A percentile compares a stretch with the other conserved stretches of the same genome.
Evolutionary conservation across 176 grass and related monocot genomes (phyloP).

Genomic region (Phoenix dactylifera): DNA sequence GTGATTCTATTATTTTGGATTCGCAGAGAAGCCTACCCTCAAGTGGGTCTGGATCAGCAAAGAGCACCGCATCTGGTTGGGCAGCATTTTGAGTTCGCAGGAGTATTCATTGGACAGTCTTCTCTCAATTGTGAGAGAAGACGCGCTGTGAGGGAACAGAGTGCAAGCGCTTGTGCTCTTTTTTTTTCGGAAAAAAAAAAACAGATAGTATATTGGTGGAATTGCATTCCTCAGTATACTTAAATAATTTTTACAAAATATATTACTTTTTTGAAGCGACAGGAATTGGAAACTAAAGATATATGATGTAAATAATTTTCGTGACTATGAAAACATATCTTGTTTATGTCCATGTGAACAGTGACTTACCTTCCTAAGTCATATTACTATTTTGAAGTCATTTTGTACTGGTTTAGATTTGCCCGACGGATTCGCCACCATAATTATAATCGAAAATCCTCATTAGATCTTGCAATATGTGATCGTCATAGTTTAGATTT

Average conservation of each 20-base stretch:
- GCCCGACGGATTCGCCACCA: no score
- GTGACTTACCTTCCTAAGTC: no score
- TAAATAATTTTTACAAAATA: conserved; percentile 27
- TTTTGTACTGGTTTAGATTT: no score
- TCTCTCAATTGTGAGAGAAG: background rate
- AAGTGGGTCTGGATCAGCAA: conserved; percentile 36
- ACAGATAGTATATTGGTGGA: background rate
- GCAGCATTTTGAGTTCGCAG: conserved; percentile 69
- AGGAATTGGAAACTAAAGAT: no score
- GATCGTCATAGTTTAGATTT: no score
- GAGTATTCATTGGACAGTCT: background rate
- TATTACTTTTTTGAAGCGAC: background rate
- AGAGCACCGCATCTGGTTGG: conserved; percentile 86
- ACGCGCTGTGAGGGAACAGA: background rate
- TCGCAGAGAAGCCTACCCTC: conserved; percentile 73
- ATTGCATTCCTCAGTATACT: conserved; percentile 24
- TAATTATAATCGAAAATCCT: no score
- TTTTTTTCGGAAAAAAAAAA: conserved; percentile 21
- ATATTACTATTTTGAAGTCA: no score
- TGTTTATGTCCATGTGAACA: no score
- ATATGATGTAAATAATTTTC: no score
- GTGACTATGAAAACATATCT: no score
- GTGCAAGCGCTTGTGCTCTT: background rate
- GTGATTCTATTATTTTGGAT: conserved; percentile 14
- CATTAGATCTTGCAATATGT: no score